Evolutionary conservation across 345 rosid genomes (phyloP).

Genomic region (Psidium friedrichsthalianum): DNA sequence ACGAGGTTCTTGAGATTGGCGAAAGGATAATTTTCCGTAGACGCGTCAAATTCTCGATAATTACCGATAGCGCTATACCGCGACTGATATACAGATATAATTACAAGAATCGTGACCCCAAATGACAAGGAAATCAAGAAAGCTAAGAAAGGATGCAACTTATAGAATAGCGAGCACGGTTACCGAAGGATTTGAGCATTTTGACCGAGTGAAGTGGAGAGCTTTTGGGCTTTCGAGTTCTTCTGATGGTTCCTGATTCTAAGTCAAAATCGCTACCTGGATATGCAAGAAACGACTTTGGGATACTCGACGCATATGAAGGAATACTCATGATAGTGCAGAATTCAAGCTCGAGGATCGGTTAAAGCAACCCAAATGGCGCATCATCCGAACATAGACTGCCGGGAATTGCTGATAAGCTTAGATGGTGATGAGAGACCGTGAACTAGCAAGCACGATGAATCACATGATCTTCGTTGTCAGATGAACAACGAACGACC

Average conservation of each 20-base stretch:
- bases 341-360: neutral
- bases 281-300: constrained; percentile 66
- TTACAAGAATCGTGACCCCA: constrained; percentile 45
- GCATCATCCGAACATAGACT: neutral
- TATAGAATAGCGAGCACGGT: constrained; percentile 44
- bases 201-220: constrained; percentile 19
- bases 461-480: neutral
- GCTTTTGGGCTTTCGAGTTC: constrained; percentile 46
- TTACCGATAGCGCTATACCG: constrained; percentile 15
- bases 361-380: neutral
- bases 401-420: neutral
- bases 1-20: constrained; percentile 64
- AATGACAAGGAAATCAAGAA: constrained; percentile 43
- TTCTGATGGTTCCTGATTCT: constrained; percentile 56
- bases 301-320: constrained; percentile 35
- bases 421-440: neutral
- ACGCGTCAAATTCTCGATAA: constrained; percentile 23
- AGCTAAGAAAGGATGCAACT: constrained; percentile 54
- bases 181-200: constrained; percentile 52
- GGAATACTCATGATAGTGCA: constrained; percentile 47
- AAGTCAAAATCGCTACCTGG: constrained; percentile 68
- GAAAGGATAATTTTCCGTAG: constrained; percentile 42
- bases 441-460: neutral
- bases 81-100: constrained; percentile 40
- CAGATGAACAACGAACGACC: neutral